These are phyloP conservation scores for Phialophora chinensis DNA, from an alignment of 2,329 filamentous ascomycete genomes.

Conservation along the genomic window DNA sequence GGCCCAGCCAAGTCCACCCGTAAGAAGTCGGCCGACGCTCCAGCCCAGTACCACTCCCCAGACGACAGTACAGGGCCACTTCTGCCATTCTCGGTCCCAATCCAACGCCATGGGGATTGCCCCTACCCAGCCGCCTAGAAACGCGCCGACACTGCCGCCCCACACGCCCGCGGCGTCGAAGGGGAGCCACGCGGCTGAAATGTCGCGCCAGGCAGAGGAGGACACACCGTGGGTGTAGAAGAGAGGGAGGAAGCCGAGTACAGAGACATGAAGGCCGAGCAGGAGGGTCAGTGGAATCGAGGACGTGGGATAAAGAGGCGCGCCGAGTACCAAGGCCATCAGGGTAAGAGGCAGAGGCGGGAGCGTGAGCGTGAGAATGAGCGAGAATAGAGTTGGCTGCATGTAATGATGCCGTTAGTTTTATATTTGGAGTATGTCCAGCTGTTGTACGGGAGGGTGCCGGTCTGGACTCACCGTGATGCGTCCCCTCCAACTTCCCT, in stretches of 20 bases:
- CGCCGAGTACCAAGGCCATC: conserved; percentile 78
- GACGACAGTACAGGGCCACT: conserved; percentile 92
- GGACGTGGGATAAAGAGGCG: conserved; percentile 73
- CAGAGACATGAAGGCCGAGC: conserved; percentile 78
- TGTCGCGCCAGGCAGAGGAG: conserved; percentile 69
- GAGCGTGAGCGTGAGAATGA: conserved; percentile 62
- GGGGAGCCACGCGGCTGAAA: conserved; percentile 72
- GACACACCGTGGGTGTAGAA: conserved; percentile 87
- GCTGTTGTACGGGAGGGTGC: background rate
- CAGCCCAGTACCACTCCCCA: conserved; percentile 82
- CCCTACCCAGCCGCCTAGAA: conserved; percentile 87
- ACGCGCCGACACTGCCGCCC: conserved; percentile 77
- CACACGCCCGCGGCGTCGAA: conserved; percentile 76
- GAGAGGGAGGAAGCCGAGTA: conserved; percentile 78
- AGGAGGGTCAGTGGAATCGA: conserved; percentile 79
- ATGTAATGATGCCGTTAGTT: background rate
- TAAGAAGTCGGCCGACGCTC: conserved; percentile 60
- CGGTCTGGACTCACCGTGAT: conserved; percentile 39
- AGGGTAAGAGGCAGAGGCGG: conserved; percentile 64
- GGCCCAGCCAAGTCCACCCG: conserved; percentile 28
- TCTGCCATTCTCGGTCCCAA: conserved; percentile 99
- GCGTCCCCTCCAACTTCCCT: conserved; percentile 34
- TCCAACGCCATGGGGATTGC: conserved; percentile 95
- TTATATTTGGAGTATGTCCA: background rate
- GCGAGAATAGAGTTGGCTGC: conserved; percentile 57